Base-by-base conservation (phyloP, 305 asterid species). In the Galium porrigens region DNA sequence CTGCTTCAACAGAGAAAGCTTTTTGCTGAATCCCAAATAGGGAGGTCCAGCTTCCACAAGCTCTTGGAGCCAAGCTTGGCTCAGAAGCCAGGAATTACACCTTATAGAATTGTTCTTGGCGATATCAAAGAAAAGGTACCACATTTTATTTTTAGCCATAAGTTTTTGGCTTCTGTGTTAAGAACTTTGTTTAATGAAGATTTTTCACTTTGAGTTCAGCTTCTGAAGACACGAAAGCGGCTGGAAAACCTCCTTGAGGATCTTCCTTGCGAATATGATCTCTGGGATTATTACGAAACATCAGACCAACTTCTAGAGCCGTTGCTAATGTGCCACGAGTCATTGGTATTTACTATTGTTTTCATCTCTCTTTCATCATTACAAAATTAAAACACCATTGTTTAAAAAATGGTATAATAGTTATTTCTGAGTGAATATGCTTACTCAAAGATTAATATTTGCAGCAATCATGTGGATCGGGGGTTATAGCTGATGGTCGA, bases 171-270 rank as follows among this genome's bases (percentile, higher is more conserved):
- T 5, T 11, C 54, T 61, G 11, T 34, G 20, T 29, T 61, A 34
- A 60, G 51, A 60, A 52, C 53, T 36, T 53, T 41, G 57, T 20
- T 44, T 44, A 33, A 17, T 70, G 58, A 46, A 8, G 33, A 46
- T 20, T 33, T 36, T 64, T 5, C 62, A 20, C 27, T 12, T 54
- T 61, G 34, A 49, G 63, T 70, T 55, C 90, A 91, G 98, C 96
- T 91, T 68, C 37, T 79, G 73, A 91, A 82, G 88, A 79, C 97
- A 61, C 75, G 90, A 46, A 91, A 73, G 79, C 83, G 90, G 66
- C 83, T 91, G 60, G 98, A 91, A 83, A 85, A 80, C 74, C 96
- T 91, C 70, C 89, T 91, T 33, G 96, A 91, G 80, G 95, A 84
- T 82, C 86, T 89, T 81, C 95, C 98, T 64, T 81, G 95, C 77